Percentiles rank a stretch among this genome's conserved stretches.
Evolutionary conservation across 148 eudicot genomes (phyloP).

Genomic region (Rhododendron kiyosumense): DNA sequence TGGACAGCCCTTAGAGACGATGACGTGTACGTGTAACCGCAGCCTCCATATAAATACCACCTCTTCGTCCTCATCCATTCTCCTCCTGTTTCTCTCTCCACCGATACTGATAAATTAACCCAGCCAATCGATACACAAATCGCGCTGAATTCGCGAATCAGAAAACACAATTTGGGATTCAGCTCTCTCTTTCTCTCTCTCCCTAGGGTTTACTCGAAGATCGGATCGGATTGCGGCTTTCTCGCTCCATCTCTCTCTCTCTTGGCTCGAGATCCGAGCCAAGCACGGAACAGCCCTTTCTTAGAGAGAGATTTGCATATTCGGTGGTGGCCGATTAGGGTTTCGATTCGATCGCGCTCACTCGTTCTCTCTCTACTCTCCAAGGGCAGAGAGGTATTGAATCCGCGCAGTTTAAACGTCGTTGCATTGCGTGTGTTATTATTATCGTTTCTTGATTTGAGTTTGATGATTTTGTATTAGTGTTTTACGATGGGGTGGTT

Average conservation of each 20-base stretch:
- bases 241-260: slow-evolving; percentile 28
- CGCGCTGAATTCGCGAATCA: not conserved
- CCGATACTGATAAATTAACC: not conserved
- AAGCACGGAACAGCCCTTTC: slow-evolving; percentile 37
- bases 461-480: not conserved
- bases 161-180: not conserved
- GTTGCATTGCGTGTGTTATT: not conserved
- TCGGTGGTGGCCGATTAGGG: slow-evolving; percentile 6
- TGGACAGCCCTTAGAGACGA: slow-evolving; percentile 21
- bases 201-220: slow-evolving; percentile 9
- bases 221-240: slow-evolving; percentile 26
- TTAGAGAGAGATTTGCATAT: not conserved
- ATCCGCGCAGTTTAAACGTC: not conserved
- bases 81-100: slow-evolving; percentile 22
- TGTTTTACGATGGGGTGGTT: not conserved
- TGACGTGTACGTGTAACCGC: slow-evolving; percentile 52
- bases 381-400: slow-evolving; percentile 19
- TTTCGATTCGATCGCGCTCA: slow-evolving; percentile 5
- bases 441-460: not conserved
- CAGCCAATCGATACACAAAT: not conserved
- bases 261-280: slow-evolving; percentile 99
- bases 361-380: slow-evolving; percentile 9
- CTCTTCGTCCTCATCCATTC: slow-evolving; percentile 30
- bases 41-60: slow-evolving; percentile 62
- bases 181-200: not conserved